A percentile compares a stretch with the other conserved stretches of the same genome.
These are phyloP conservation scores for Aspergillus sp. DNA, from an alignment of 2,329 filamentous ascomycete genomes.

Conservation along the genomic window DNA sequence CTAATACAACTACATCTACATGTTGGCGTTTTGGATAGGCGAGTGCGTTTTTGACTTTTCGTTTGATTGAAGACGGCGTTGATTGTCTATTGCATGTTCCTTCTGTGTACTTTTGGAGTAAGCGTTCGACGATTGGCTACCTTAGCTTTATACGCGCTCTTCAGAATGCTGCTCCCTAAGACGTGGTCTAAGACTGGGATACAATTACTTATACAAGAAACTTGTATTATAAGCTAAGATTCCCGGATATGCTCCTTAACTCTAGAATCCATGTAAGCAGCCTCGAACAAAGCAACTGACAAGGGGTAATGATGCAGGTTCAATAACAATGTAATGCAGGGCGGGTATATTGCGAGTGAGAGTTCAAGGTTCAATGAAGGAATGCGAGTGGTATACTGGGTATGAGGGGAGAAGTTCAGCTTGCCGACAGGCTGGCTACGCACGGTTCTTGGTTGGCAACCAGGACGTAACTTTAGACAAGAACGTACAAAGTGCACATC, in stretches of 20 bases:
- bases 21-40: slow-evolving; percentile 9
- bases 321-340: slow-evolving; percentile 8
- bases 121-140: neutral
- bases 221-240: neutral
- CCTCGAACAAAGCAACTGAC: neutral
- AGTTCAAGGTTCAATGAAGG: neutral
- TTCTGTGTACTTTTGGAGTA: neutral
- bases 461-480: slow-evolving; percentile 46
- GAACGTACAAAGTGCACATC: slow-evolving; percentile 66
- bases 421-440: neutral
- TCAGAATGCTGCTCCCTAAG: neutral
- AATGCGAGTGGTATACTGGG: neutral
- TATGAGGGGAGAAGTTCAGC: neutral
- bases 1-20: neutral
- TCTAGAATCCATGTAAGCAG: neutral
- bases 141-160: neutral
- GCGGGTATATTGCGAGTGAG: slow-evolving; percentile 11
- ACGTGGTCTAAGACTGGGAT: neutral
- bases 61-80: neutral
- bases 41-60: neutral
- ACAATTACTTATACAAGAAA: neutral
- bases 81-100: neutral
- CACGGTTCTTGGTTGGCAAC: neutral
- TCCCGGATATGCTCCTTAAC: neutral
- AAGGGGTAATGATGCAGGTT: neutral